Evolutionary conservation across 305 asterid genomes (phyloP).

Genomic region (Petunia hybrid): DNA sequence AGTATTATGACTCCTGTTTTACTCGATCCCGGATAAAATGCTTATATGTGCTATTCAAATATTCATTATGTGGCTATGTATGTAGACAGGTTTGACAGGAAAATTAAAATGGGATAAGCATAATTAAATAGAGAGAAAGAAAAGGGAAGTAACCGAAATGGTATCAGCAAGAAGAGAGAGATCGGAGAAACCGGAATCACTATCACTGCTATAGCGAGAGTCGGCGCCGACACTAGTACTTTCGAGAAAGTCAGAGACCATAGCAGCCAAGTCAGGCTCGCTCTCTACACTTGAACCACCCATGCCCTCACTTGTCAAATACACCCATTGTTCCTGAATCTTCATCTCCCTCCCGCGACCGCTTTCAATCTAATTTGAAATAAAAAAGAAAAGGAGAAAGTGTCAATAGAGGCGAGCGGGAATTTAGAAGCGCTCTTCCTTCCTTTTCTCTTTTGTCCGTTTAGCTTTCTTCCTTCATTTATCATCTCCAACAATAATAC

Average conservation of each 20-base stretch:
- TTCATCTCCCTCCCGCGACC: conserved; percentile 5
- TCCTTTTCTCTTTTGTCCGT: neutral
- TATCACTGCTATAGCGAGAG: conserved; percentile 53
- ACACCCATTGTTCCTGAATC: neutral
- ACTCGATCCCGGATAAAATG: neutral
- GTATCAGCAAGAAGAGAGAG: conserved; percentile 53
- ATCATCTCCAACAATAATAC: no score
- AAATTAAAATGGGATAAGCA: neutral
- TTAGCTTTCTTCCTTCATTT: neutral
- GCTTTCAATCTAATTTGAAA: neutral
- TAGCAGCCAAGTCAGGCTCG: conserved; percentile 52
- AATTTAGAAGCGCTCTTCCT: neutral
- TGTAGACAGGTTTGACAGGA: no score
- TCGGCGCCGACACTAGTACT: conserved; percentile 51
- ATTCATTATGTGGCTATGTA: neutral
- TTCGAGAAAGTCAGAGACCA: conserved; percentile 57
- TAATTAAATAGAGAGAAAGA: neutral
- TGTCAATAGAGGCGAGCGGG: conserved; percentile 27
- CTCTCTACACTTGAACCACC: conserved; percentile 48
- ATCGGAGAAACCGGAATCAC: conserved; percentile 53
- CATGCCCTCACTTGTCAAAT: no score
- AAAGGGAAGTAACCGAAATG: conserved; percentile 48
- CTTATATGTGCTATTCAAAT: neutral
- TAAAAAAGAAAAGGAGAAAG: neutral
- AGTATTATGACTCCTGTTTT: neutral